Conservation (phyloP, 257 asterid genomes). For the Primulina huaijiensis region DNA sequence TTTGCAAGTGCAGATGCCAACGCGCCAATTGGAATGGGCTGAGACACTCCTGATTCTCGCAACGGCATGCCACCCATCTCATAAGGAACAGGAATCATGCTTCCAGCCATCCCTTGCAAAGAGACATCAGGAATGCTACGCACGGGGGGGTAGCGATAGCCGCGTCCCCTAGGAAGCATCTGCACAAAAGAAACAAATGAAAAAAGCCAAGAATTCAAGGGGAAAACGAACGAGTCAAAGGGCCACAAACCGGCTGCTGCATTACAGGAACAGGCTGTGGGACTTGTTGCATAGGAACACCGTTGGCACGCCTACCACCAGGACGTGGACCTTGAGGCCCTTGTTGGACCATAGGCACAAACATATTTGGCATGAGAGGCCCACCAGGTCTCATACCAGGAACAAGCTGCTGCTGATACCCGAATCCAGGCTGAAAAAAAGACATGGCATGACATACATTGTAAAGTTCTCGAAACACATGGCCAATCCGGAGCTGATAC, state of each 20-base stretch:
- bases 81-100: slow-evolving; percentile 72
- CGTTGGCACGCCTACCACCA: slow-evolving; percentile 72
- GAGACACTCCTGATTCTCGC: slow-evolving; percentile 67
- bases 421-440: slow-evolving; percentile 79
- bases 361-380: slow-evolving; percentile 82
- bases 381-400: slow-evolving; percentile 97
- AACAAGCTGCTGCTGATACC: slow-evolving; percentile 95
- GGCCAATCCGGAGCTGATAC: neutral
- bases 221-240: neutral
- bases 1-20: slow-evolving; percentile 92
- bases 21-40: slow-evolving; percentile 78
- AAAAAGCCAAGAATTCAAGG: neutral
- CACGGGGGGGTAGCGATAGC: slow-evolving; percentile 73
- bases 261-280: slow-evolving; percentile 73
- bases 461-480: neutral
- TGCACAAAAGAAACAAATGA: slow-evolving; percentile 23
- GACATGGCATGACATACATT: neutral
- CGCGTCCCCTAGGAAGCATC: slow-evolving; percentile 93
- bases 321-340: slow-evolving; percentile 95
- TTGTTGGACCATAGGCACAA: slow-evolving; percentile 83
- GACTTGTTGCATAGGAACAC: slow-evolving; percentile 71
- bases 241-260: slow-evolving; percentile 69
- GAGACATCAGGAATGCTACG: slow-evolving; percentile 69
- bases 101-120: slow-evolving; percentile 64
- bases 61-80: slow-evolving; percentile 81